These are phyloP conservation scores for Cordia subcordata DNA, from an alignment of 257 asterid species.

Conservation along the genomic window DNA sequence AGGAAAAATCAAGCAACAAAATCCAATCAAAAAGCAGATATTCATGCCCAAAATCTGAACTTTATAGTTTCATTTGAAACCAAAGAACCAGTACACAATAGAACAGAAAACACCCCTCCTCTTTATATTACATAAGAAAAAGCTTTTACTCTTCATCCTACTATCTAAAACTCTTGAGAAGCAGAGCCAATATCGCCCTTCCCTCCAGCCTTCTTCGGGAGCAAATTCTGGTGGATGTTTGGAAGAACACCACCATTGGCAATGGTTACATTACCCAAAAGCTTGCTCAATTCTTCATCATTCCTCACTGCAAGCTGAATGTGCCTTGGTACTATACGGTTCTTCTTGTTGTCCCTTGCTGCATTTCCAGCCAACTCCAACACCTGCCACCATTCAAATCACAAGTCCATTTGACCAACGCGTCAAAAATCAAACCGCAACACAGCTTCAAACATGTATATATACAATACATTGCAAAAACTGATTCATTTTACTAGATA, in stretches of 20 bases:
- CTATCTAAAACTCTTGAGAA: constrained; percentile 21
- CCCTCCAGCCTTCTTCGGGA: constrained; percentile 21
- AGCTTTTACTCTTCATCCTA: background rate
- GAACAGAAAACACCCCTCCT: background rate
- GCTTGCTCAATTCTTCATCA: constrained; percentile 25
- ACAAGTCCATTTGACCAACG: background rate
- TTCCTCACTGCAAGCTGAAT: constrained; percentile 25
- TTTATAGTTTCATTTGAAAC: background rate
- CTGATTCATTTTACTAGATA: too few species aligned
- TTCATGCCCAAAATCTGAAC: background rate
- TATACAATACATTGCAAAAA: too few species aligned
- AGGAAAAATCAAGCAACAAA: background rate
- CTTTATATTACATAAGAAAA: constrained; percentile 2
- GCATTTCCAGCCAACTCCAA: constrained; percentile 27
- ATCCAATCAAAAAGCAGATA: too few species aligned
- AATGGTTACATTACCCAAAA: constrained; percentile 18
- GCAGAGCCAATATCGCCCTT: constrained; percentile 18
- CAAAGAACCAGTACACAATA: background rate
- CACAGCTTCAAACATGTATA: background rate
- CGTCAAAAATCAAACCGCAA: background rate
- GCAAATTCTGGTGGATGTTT: constrained; percentile 14
- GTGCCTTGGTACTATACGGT: constrained; percentile 19
- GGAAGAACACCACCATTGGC: constrained; percentile 27
- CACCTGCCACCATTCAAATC: constrained; percentile 2
- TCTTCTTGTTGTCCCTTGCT: constrained; percentile 28